These are phyloP conservation scores for Rhizoctonia solani DNA, from an alignment of 1,284 basidiomycete genomes.

Conservation along the genomic window DNA sequence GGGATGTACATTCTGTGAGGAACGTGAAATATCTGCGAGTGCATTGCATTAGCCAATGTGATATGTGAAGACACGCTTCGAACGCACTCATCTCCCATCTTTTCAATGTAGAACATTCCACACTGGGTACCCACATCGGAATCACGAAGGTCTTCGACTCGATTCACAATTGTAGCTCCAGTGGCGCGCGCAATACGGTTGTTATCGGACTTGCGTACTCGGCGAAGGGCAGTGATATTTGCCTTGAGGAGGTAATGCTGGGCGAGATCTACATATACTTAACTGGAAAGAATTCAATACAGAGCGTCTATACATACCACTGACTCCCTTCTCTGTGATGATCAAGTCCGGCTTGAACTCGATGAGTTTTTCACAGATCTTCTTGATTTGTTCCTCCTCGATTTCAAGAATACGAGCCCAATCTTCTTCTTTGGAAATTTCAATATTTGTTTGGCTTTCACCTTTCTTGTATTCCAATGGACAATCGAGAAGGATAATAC, in stretches of 20 bases:
- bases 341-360: slow-evolving; percentile 96
- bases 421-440: slow-evolving; percentile 92
- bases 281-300: slow-evolving; percentile 32
- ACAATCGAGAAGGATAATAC: slow-evolving; percentile 92
- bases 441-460: slow-evolving; percentile 98
- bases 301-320: slow-evolving; percentile 59
- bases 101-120: slow-evolving; percentile 94
- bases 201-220: slow-evolving; percentile 98
- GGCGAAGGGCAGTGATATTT: slow-evolving; percentile 89
- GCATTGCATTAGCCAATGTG: background rate
- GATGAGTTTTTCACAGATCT: slow-evolving; percentile 83
- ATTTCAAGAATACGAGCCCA: slow-evolving; percentile 94
- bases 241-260: slow-evolving; percentile 91
- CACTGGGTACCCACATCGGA: slow-evolving; percentile 90
- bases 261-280: slow-evolving; percentile 70
- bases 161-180: slow-evolving; percentile 96
- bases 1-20: slow-evolving; percentile 87
- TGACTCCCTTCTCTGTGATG: slow-evolving; percentile 97
- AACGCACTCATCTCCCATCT: slow-evolving; percentile 93
- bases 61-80: slow-evolving; percentile 16
- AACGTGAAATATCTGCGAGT: slow-evolving; percentile 89
- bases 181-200: slow-evolving; percentile 96
- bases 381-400: slow-evolving; percentile 96
- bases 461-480: slow-evolving; percentile 99
- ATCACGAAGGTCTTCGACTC: slow-evolving; percentile 92